Percentiles rank a stretch among this genome's conserved stretches.
phyloP scores from a whole-genome alignment of 306 rosid species.

The Cucurbita moschata region DNA sequence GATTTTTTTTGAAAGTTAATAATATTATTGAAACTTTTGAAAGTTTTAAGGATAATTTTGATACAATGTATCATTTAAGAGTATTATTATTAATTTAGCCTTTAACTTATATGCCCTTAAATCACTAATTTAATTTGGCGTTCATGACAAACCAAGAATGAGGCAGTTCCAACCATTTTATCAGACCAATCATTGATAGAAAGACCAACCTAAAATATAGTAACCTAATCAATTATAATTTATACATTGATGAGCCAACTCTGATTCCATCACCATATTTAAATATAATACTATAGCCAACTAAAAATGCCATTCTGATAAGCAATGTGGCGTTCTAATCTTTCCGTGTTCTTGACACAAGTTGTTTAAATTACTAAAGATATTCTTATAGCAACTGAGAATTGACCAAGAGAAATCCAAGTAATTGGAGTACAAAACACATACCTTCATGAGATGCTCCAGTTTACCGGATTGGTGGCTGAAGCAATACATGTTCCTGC shows the following conservation, averaged over 20 bases:
- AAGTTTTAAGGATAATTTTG: too few relatives aligned
- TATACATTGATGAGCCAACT: background rate
- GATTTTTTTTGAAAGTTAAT: too few relatives aligned
- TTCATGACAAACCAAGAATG: too few relatives aligned
- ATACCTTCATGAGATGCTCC: conserved; percentile 97
- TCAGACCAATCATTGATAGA: background rate
- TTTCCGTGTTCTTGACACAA: background rate
- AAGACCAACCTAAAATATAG: background rate
- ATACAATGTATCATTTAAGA: too few relatives aligned
- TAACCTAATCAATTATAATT: background rate
- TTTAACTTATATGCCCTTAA: too few relatives aligned
- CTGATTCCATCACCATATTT: background rate
- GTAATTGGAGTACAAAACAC: conserved; percentile 2
- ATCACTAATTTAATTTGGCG: too few relatives aligned
- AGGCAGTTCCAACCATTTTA: background rate
- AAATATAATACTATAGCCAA: background rate
- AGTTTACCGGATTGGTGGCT: conserved; percentile 88
- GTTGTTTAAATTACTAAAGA: background rate
- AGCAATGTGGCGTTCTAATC: background rate
- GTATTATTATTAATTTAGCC: too few relatives aligned
- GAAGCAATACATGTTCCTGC: conserved; percentile 96
- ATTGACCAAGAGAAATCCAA: background rate
- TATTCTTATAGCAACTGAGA: background rate
- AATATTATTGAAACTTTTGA: background rate
- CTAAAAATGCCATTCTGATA: background rate